A percentile compares a stretch with the other conserved stretches of the same genome.
Evolutionary conservation across 2,329 filamentous ascomycete species (phyloP).

Genomic region (Curvularia verruculosa): DNA sequence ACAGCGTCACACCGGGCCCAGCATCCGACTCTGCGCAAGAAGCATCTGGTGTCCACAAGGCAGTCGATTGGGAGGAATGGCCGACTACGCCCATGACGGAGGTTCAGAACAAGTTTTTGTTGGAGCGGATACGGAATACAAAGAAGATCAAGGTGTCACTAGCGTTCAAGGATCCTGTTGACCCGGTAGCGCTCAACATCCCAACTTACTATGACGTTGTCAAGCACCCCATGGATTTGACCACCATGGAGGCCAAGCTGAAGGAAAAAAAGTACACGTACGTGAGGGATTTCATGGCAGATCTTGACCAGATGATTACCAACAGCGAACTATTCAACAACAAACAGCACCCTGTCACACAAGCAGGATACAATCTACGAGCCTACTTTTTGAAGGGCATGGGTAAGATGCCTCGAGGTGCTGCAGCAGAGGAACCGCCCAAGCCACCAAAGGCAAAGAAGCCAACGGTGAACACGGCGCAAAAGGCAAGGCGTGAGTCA

Average conservation of each 20-base stretch:
- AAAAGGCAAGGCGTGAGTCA: constrained; percentile 57
- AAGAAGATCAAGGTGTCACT: constrained; percentile 85
- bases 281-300: constrained; percentile 74
- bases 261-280: constrained; percentile 72
- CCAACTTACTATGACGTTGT: constrained; percentile 76
- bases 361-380: constrained; percentile 67
- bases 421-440: constrained; percentile 57
- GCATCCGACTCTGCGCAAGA: constrained; percentile 42
- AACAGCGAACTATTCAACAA: constrained; percentile 89
- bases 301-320: constrained; percentile 77
- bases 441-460: constrained; percentile 64
- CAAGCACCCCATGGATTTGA: constrained; percentile 81
- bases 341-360: constrained; percentile 72
- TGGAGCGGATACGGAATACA: constrained; percentile 71
- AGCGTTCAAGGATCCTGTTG: constrained; percentile 79
- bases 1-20: constrained; percentile 23
- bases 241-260: constrained; percentile 79
- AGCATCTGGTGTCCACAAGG: constrained; percentile 37
- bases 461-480: constrained; percentile 35
- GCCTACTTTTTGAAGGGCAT: constrained; percentile 67
- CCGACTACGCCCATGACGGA: constrained; percentile 53
- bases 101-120: constrained; percentile 66
- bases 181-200: constrained; percentile 74
- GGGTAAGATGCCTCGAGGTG: constrained; percentile 62
- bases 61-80: constrained; percentile 44